phyloP scores from a whole-genome alignment of 768 basidiomycete species.

The Cyathus striatus region DNA sequence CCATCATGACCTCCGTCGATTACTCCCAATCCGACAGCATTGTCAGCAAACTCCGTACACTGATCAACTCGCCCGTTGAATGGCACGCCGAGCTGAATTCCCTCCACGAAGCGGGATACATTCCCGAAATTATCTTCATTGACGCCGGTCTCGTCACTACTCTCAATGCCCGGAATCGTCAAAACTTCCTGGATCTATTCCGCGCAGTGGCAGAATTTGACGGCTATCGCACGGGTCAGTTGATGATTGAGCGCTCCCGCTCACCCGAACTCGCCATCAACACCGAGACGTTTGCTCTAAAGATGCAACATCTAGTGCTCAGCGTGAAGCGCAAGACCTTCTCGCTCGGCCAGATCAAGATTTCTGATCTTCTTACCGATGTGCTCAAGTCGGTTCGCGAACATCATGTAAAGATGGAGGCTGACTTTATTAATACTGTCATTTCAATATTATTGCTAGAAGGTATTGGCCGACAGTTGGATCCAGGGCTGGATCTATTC shows the following conservation, averaged over 20 bases:
- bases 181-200: constrained; percentile 96
- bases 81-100: constrained; percentile 70
- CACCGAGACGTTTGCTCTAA: constrained; percentile 91
- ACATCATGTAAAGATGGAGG: constrained; percentile 98
- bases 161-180: constrained; percentile 74
- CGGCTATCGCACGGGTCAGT: constrained; percentile 89
- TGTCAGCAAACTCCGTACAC: constrained; percentile 60
- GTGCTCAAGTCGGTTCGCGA: constrained; percentile 81
- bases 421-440: constrained; percentile 97
- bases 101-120: constrained; percentile 68
- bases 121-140: constrained; percentile 93
- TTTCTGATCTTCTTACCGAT: constrained; percentile 87
- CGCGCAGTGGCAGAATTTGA: constrained; percentile 95
- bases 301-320: constrained; percentile 95
- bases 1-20: constrained; percentile 24
- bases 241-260: constrained; percentile 95
- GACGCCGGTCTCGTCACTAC: constrained; percentile 94
- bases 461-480: constrained; percentile 91
- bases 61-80: constrained; percentile 50
- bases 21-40: constrained; percentile 55
- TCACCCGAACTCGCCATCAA: constrained; percentile 88
- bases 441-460: constrained; percentile 90
- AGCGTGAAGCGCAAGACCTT: constrained; percentile 96
- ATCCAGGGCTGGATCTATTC: constrained; percentile 91
- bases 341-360: constrained; percentile 93